Conservation (phyloP, 192 early-diverging fungal genomes). For the Entomortierella lignicola region DNA sequence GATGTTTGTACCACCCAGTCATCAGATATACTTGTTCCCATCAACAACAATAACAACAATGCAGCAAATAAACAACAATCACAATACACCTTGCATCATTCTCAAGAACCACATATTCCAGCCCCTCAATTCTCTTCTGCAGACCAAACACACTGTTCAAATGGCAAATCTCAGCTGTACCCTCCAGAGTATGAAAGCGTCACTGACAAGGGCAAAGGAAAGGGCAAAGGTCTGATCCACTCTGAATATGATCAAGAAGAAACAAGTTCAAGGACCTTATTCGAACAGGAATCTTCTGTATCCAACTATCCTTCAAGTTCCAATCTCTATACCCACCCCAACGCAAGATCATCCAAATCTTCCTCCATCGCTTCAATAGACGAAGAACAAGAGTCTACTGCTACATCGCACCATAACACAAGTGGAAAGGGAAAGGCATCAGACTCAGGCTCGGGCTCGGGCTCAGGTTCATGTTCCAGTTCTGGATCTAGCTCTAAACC, state of each 20-base stretch:
- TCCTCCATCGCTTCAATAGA: conserved; percentile 36
- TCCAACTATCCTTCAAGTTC: conserved; percentile 19
- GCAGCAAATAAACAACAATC: neutral
- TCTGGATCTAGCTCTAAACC: conserved; percentile 17
- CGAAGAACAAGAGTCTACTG: conserved; percentile 12
- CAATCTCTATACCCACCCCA: conserved; percentile 14
- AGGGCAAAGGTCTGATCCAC: neutral
- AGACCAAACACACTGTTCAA: neutral
- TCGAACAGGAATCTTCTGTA: neutral
- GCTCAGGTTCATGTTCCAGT: neutral
- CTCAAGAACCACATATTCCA: conserved; percentile 8
- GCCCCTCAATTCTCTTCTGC: neutral
- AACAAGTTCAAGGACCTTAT: neutral
- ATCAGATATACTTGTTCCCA: conserved; percentile 42
- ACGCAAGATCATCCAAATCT: conserved; percentile 18
- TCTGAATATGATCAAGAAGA: no score
- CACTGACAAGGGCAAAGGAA: conserved; percentile 25
- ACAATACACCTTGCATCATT: conserved; percentile 6
- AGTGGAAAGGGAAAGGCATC: neutral
- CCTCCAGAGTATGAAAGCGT: neutral
- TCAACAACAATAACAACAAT: conserved; percentile 4
- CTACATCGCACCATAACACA: neutral
- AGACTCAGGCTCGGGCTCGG: neutral
- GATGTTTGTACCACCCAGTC: conserved; percentile 20
- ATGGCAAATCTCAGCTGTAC: no score